phyloP scores from a whole-genome alignment of 441 rosid species.

The Flueggea neowawraea region DNA sequence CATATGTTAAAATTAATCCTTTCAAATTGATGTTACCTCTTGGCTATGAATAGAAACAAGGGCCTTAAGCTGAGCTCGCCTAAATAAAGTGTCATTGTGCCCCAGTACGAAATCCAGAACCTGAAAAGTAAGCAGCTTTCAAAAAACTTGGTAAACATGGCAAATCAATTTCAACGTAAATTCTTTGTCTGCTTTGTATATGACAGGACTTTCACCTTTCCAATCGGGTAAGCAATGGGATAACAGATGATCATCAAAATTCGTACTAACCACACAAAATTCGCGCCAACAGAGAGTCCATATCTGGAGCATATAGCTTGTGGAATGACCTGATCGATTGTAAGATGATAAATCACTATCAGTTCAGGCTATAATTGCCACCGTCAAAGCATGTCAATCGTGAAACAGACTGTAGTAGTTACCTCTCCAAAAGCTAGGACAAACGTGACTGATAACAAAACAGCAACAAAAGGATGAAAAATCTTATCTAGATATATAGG shows the following conservation, averaged over 20 bases:
- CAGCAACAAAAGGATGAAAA: constrained; percentile 82
- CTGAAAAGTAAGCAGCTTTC: constrained; percentile 26
- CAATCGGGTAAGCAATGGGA: constrained; percentile 92
- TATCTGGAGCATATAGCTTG: constrained; percentile 93
- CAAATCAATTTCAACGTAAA: background rate
- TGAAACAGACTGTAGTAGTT: constrained; percentile 5
- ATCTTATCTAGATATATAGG: constrained; percentile 86
- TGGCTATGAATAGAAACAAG: constrained; percentile 89
- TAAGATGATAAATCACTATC: constrained; percentile 3
- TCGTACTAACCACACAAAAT: constrained; percentile 78
- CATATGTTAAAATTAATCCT: no score
- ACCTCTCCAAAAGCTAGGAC: constrained; percentile 93
- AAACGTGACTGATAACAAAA: constrained; percentile 82
- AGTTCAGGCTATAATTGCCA: background rate
- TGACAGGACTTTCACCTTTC: constrained; percentile 45
- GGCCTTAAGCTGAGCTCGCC: constrained; percentile 95
- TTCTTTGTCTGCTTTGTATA: background rate
- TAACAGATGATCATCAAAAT: constrained; percentile 80
- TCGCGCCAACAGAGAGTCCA: constrained; percentile 90
- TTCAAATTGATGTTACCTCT: constrained; percentile 55
- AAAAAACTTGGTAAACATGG: background rate
- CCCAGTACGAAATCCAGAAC: constrained; percentile 76
- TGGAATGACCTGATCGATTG: constrained; percentile 69
- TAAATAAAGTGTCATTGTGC: constrained; percentile 77
- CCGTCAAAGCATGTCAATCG: background rate